A percentile compares a stretch with the other conserved stretches of the same genome.
phyloP scores from a whole-genome alignment of 768 basidiomycete genomes.

The Rhizopogon vulgaris region DNA sequence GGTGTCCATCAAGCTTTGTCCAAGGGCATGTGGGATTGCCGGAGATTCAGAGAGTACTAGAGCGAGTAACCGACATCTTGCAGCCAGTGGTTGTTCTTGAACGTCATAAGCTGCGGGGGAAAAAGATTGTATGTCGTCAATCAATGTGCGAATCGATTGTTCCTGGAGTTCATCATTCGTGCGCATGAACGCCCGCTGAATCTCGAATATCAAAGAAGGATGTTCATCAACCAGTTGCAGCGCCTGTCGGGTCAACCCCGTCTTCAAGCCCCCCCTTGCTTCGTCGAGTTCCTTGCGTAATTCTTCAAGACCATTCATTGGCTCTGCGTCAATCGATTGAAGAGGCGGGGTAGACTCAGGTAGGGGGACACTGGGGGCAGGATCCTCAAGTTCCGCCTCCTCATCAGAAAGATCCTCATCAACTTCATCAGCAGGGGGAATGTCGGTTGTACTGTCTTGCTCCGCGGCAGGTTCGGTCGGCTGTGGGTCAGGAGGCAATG shows the following conservation, averaged over 20 bases:
- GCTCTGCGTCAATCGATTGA: conserved; percentile 11
- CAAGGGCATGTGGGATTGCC: conserved; percentile 47
- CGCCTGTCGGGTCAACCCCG: conserved; percentile 60
- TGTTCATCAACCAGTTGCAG: conserved; percentile 81
- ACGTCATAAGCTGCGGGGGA: conserved; percentile 60
- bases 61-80: conserved; percentile 81
- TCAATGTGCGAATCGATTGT: conserved; percentile 62
- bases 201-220: conserved; percentile 83
- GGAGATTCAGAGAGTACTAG: conserved; percentile 74
- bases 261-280: conserved; percentile 59
- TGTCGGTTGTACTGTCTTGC: conserved; percentile 23
- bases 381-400: conserved; percentile 20
- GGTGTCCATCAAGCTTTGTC: conserved; percentile 60
- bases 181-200: conserved; percentile 76
- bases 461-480: conserved; percentile 13
- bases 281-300: conserved; percentile 62
- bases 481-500: conserved; percentile 62
- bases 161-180: conserved; percentile 51
- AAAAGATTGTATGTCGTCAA: conserved; percentile 71
- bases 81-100: conserved; percentile 71
- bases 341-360: conserved; percentile 11
- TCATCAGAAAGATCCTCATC: conserved; percentile 21
- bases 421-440: conserved; percentile 18
- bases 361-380: conserved; percentile 6
- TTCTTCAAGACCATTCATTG: conserved; percentile 48